Evolutionary conservation across 2,329 filamentous ascomycete genomes (phyloP), one percentile per base, ranked within the genome.

Genomic region (Pseudocercospora vitis): DNA sequence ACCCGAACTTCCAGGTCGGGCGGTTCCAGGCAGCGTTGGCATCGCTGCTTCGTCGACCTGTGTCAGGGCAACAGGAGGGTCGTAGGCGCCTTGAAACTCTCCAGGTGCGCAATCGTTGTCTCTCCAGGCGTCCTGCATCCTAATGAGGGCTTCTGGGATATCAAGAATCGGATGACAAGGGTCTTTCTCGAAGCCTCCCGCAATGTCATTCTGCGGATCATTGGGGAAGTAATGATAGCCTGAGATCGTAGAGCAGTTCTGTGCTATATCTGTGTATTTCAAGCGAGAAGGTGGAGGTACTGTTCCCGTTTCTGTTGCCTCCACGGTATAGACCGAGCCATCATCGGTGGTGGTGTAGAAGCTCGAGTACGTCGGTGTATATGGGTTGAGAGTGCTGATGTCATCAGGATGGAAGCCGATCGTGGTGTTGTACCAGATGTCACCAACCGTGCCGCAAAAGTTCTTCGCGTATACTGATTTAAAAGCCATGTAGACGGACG

Each of bases 401-500:
- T 55, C 52, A 23, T 33, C 45, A 1, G 52, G 52, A 21, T 55
- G 52, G 8, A 55, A 55, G 9, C 39, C 52, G 19, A 55, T 55
- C 3, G 52, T 55, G 4, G 52, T 55, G 32, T 50, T 55, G 4
- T 40, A 32, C 52, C 52, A 55, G 12, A 40, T 28, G 3, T 46
- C 31, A 23, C 52, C 52, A 7, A 55, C 52, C 3, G 52, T 55
- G 16, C 47, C 47, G 24, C 52, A 55, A 24, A 50, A 40, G 28
- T 55, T 55, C 14, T 45, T 50, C 19, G 52, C 52, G 26, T 50
- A 50, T 7, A 55, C 39, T 6, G 47, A 50, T 7, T 32, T 50
- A 18, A 55, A 55, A 4, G 52, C 52, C 52, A 55, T 55, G 40
- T 55, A 55, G 26, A 55, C 52, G 3, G 39, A 50, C 4, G 52